These are phyloP conservation scores for Fraxinus floribunda DNA, from an alignment of 305 asterid species.

Conservation along the genomic window DNA sequence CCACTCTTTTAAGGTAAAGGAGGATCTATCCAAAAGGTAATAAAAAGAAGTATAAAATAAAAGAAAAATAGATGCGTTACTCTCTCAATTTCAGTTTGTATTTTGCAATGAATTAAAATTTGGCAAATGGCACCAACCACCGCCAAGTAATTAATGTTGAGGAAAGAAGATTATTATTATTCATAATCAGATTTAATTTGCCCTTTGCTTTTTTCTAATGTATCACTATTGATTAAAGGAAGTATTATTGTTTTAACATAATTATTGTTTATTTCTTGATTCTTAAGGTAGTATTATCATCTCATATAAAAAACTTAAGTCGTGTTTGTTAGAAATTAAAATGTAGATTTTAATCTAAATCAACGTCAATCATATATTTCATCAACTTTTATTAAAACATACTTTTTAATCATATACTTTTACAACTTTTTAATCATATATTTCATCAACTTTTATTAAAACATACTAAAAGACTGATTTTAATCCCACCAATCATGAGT, in stretches of 20 bases:
- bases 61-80: background rate
- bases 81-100: background rate
- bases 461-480: no score
- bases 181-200: background rate
- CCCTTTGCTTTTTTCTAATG: background rate
- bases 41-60: background rate
- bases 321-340: no score
- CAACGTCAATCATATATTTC: no score
- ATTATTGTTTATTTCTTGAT: background rate
- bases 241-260: background rate
- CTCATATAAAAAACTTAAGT: background rate
- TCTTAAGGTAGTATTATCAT: background rate
- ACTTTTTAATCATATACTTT: no score
- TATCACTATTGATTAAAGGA: background rate
- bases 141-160: background rate
- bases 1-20: no score
- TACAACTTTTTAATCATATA: no score
- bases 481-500: background rate
- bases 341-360: no score
- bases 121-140: background rate
- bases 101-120: background rate
- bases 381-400: no score
- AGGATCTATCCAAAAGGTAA: background rate
- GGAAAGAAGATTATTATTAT: no score
- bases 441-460: no score